Evolutionary conservation across 192 early-diverging fungal genomes (phyloP).

Genomic region (Coemansia nantahalensis): DNA sequence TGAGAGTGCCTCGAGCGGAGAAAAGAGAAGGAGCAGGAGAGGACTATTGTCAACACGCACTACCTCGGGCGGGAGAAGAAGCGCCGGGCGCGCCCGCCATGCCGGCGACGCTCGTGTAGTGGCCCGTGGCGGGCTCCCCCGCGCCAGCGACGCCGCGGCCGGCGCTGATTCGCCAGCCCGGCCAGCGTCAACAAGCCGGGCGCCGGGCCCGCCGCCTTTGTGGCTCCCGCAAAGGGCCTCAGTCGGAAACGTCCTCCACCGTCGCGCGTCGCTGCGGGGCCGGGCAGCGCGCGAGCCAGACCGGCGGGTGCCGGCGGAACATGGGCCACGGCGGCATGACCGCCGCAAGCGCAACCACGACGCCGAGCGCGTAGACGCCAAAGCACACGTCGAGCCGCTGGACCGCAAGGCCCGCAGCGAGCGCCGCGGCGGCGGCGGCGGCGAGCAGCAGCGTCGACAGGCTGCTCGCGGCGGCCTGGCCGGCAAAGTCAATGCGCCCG

Average conservation of each 20-base stretch:
- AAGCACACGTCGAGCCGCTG: slow-evolving; percentile 36
- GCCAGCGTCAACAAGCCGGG: slow-evolving; percentile 3
- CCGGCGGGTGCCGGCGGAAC: slow-evolving; percentile 25
- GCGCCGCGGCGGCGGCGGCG: slow-evolving; percentile 17
- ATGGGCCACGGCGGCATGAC: slow-evolving; percentile 47
- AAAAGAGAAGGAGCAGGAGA: slow-evolving; percentile 9
- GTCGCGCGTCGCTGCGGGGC: slow-evolving; percentile 23
- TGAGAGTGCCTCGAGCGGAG: background rate
- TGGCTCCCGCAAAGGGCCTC: background rate
- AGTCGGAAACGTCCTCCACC: slow-evolving; percentile 48
- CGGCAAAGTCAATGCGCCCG: slow-evolving; percentile 50
- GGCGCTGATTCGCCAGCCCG: slow-evolving; percentile 2
- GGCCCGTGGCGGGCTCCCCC: no score
- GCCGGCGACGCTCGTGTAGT: no score
- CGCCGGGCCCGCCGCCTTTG: background rate
- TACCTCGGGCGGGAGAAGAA: no score
- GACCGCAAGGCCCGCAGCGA: slow-evolving; percentile 20
- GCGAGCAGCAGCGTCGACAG: slow-evolving; percentile 22
- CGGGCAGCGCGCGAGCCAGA: slow-evolving; percentile 36
- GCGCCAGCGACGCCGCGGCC: no score
- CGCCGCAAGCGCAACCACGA: slow-evolving; percentile 25
- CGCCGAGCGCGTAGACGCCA: slow-evolving; percentile 23
- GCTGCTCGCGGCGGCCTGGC: slow-evolving; percentile 37
- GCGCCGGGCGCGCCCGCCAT: no score
- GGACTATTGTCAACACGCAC: no score